Conservation (phyloP, 169 alveolate genomes). For the Plasmodium cynomolgi region DNA sequence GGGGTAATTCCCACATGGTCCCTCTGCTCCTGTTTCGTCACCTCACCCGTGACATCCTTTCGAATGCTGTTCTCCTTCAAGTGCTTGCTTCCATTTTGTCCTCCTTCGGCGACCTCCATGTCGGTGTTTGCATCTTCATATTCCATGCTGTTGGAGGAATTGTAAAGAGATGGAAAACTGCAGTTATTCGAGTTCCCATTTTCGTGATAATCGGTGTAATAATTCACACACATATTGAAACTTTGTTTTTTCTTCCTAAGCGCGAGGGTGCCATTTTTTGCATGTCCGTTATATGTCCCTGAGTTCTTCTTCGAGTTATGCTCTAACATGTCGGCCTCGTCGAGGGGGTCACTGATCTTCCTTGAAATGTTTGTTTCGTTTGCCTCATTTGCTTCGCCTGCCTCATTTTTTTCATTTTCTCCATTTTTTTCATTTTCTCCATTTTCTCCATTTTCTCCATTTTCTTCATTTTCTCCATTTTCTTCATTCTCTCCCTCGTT, state of each 20-base stretch:
- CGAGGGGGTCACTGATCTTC: background rate
- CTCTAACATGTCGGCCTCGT: background rate
- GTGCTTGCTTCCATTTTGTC: background rate
- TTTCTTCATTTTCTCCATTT: too few relatives aligned
- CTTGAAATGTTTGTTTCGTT: background rate
- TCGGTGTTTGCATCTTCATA: background rate
- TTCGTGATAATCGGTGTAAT: conserved; percentile 36
- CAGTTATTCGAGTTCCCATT: background rate
- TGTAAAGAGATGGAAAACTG: background rate
- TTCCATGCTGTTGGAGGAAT: background rate
- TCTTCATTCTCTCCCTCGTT: background rate
- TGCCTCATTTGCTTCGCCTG: too few relatives aligned
- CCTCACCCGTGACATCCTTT: background rate
- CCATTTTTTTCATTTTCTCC: background rate
- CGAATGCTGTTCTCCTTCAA: background rate
- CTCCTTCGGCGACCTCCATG: background rate
- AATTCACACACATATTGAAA: background rate
- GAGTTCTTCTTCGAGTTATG: background rate
- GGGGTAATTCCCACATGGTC: background rate
- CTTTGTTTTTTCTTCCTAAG: background rate
- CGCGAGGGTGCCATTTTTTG: background rate
- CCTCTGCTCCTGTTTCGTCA: background rate
- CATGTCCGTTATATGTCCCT: background rate
- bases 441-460: background rate
- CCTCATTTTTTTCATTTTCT: background rate